phyloP scores from a whole-genome alignment of 1,284 basidiomycete species.

The Cryptococcus sp. region DNA sequence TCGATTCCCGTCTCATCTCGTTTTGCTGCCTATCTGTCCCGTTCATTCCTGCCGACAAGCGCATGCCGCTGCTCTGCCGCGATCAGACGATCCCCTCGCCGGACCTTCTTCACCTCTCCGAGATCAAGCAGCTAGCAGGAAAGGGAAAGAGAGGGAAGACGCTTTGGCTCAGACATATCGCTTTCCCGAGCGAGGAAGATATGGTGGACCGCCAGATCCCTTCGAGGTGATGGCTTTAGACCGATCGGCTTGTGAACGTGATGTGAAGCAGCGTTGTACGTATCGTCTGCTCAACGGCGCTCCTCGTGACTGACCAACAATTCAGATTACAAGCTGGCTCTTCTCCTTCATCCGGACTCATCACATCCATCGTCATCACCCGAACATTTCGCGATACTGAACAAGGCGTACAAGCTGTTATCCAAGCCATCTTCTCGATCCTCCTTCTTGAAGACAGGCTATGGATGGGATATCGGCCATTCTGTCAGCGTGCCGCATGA shows the following conservation, averaged over 20 bases:
- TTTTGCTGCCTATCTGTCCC: too few relatives aligned
- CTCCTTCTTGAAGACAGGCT: slow-evolving; percentile 44
- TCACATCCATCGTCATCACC: slow-evolving; percentile 49
- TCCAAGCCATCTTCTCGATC: slow-evolving; percentile 33
- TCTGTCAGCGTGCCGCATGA: slow-evolving; percentile 6
- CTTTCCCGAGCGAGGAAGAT: slow-evolving; percentile 35
- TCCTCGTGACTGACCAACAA: neutral
- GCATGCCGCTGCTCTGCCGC: neutral
- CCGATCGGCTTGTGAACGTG: slow-evolving; percentile 30
- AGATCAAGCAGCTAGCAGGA: slow-evolving; percentile 1
- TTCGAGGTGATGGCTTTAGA: slow-evolving; percentile 49
- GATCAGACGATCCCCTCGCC: neutral
- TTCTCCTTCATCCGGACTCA: slow-evolving; percentile 52
- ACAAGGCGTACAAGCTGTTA: slow-evolving; percentile 50
- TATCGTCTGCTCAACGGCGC: slow-evolving; percentile 1
- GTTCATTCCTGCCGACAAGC: neutral
- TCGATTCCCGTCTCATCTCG: too few relatives aligned
- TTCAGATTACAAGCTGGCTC: slow-evolving; percentile 51
- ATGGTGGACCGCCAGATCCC: slow-evolving; percentile 44
- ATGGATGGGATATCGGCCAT: slow-evolving; percentile 41
- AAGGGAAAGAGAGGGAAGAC: slow-evolving; percentile 22
- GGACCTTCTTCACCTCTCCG: slow-evolving; percentile 1
- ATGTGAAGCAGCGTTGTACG: slow-evolving; percentile 51
- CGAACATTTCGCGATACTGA: slow-evolving; percentile 46
- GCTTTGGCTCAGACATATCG: slow-evolving; percentile 25